These are phyloP conservation scores for Leptomonas seymouri DNA, from an alignment of 208 protist species.

Conservation along the genomic window DNA sequence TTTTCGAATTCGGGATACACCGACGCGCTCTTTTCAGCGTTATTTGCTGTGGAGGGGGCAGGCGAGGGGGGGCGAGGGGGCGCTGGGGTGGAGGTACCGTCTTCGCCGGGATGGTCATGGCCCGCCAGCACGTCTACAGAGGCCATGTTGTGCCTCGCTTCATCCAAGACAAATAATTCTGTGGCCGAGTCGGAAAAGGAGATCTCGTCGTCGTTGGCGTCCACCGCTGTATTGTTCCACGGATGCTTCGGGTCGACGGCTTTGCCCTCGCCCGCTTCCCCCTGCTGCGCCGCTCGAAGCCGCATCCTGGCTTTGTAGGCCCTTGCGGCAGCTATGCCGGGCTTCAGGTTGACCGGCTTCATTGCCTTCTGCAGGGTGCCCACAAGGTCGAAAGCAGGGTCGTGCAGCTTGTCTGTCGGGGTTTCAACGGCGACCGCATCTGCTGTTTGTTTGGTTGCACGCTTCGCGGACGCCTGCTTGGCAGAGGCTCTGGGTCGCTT, in stretches of 20 bases:
- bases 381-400: background rate
- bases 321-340: too few relatives aligned
- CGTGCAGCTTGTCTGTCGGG: background rate
- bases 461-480: background rate
- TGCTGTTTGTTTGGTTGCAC: background rate
- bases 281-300: background rate
- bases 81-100: background rate
- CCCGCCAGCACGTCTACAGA: background rate
- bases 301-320: background rate
- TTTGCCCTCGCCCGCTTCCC: too few relatives aligned
- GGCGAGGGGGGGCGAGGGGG: background rate
- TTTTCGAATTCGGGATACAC: background rate
- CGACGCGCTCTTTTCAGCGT: background rate
- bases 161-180: conserved; percentile 27
- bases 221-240: background rate
- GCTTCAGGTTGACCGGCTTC: background rate
- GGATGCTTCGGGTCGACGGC: conserved; percentile 2
- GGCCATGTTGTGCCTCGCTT: conserved; percentile 3
- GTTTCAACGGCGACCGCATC: background rate
- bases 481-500: background rate
- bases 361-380: background rate
- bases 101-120: background rate
- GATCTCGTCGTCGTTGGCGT: conserved; percentile 22
- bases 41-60: background rate
- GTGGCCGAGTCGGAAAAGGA: conserved; percentile 26